Evolutionary conservation across 139 green algal species (phyloP).

Genomic region (Chlamydomonas schloesseri): DNA sequence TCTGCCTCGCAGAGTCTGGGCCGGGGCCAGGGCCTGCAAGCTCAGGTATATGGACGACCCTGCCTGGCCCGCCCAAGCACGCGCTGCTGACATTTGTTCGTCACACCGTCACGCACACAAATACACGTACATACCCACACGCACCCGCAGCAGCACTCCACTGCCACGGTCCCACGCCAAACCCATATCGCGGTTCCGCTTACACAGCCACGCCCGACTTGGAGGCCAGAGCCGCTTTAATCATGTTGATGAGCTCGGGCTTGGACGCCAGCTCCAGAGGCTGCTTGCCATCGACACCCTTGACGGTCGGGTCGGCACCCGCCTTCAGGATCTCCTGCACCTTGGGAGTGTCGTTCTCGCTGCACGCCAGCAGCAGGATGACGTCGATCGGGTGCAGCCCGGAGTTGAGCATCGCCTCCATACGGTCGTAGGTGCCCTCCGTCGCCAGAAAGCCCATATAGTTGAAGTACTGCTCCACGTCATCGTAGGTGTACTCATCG

Average conservation of each 20-base stretch:
- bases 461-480: conserved; percentile 98
- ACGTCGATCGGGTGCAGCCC: conserved; percentile 86
- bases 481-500: conserved; percentile 55
- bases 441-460: conserved; percentile 96
- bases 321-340: conserved; percentile 90
- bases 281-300: conserved; percentile 80
- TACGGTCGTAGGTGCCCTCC: conserved; percentile 91
- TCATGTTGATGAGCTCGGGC: conserved; percentile 68
- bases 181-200: background rate
- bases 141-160: background rate
- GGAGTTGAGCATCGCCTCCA: conserved; percentile 79
- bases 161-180: no score
- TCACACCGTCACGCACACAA: background rate
- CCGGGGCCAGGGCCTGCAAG: no score
- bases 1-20: no score
- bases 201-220: conserved; percentile 21
- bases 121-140: conserved; percentile 9
- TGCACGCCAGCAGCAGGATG: conserved; percentile 90
- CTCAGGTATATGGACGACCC: no score
- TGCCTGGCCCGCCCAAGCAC: background rate
- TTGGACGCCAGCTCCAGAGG: conserved; percentile 80
- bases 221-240: conserved; percentile 56
- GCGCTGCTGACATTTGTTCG: no score
- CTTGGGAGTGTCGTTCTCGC: conserved; percentile 93
- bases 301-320: conserved; percentile 75